A percentile compares a stretch with the other conserved stretches of the same genome.
Conservation (phyloP, 2,329 filamentous ascomycete species). For the Colletotrichum euphorbiae region DNA sequence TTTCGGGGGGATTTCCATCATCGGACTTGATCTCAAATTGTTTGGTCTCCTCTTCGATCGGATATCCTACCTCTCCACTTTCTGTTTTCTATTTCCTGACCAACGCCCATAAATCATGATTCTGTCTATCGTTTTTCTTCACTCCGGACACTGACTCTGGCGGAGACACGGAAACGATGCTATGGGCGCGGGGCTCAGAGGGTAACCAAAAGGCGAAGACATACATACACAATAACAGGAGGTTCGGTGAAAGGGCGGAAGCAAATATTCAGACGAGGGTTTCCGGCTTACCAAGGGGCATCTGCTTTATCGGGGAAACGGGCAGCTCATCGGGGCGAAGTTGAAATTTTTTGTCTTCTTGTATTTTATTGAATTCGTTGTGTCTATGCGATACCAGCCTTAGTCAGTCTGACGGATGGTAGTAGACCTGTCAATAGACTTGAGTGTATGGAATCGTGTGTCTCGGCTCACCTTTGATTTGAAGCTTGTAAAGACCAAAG, state of each 20-base stretch:
- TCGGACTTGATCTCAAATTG: slow-evolving; percentile 21
- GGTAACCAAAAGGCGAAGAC: slow-evolving; percentile 18
- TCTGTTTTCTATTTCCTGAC: not conserved
- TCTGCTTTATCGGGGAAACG: not conserved
- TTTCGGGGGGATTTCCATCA: not conserved
- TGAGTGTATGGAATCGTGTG: slow-evolving; percentile 5
- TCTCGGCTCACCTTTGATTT: too few relatives aligned
- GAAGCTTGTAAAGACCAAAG: not conserved
- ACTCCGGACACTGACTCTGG: not conserved
- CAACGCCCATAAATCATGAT: not conserved
- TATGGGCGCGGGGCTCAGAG: not conserved
- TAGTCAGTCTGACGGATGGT: slow-evolving; percentile 9
- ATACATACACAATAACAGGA: slow-evolving; percentile 3
- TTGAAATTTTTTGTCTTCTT: slow-evolving; percentile 31
- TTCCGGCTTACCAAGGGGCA: not conserved
- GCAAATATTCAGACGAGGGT: slow-evolving; percentile 6
- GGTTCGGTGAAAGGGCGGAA: slow-evolving; percentile 1
- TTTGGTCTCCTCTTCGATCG: slow-evolving; percentile 2
- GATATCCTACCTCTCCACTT: not conserved
- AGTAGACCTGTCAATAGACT: slow-evolving; percentile 38
- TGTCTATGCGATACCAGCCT: slow-evolving; percentile 39
- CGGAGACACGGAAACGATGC: not conserved
- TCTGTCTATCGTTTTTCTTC: slow-evolving; percentile 1
- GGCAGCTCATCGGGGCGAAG: slow-evolving; percentile 6
- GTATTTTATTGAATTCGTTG: slow-evolving; percentile 33